Evolutionary conservation across 441 rosid species (phyloP).

Genomic region (Capsella rubella): DNA sequence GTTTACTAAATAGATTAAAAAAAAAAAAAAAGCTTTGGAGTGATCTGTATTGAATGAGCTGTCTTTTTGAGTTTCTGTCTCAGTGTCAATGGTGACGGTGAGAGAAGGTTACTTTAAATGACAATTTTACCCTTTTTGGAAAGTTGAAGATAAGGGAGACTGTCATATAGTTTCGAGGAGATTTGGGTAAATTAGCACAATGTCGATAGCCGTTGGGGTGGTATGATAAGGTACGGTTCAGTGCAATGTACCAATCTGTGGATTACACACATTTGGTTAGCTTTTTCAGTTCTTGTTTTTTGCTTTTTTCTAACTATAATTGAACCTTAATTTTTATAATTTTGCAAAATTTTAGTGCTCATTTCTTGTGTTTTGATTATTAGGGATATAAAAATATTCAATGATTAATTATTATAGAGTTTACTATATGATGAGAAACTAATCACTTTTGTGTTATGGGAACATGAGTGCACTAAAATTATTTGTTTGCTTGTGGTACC

Average conservation of each 20-base stretch:
- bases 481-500: slow-evolving; percentile 13
- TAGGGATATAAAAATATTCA: neutral
- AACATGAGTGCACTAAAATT: slow-evolving; percentile 1
- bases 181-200: slow-evolving; percentile 6
- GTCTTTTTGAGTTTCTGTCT: slow-evolving; percentile 50
- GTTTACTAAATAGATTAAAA: neutral
- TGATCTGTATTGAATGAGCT: slow-evolving; percentile 50
- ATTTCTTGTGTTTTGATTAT: slow-evolving; percentile 14
- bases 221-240: slow-evolving; percentile 11
- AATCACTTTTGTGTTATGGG: slow-evolving; percentile 15
- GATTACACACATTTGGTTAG: slow-evolving; percentile 3
- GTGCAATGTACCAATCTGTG: slow-evolving; percentile 8
- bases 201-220: slow-evolving; percentile 21
- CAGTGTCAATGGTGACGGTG: slow-evolving; percentile 38
- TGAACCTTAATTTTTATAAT: neutral
- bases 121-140: neutral
- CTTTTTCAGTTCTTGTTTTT: neutral
- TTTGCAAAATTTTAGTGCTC: neutral
- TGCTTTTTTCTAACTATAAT: neutral
- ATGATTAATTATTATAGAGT: neutral
- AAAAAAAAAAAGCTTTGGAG: slow-evolving; percentile 8
- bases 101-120: neutral
- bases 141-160: neutral
- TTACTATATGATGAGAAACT: slow-evolving; percentile 4
- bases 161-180: neutral